phyloP scores from a whole-genome alignment of 495 filamentous ascomycete genomes.

The Lindgomyces ingoldianus region DNA sequence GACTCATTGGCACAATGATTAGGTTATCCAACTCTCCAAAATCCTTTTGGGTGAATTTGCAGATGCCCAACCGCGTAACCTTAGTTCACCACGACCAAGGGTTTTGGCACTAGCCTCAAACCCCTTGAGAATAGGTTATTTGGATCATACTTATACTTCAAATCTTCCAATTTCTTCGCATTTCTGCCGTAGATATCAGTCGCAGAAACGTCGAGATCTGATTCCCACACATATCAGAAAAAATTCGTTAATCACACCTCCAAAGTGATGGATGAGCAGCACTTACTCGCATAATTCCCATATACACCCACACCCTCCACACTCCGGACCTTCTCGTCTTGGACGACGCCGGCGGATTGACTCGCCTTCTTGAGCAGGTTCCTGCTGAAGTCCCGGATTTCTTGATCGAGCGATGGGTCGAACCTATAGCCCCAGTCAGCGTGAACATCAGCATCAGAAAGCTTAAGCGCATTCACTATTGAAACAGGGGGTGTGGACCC shows the following conservation, averaged over 20 bases:
- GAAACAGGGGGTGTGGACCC: neutral
- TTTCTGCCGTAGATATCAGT: constrained; percentile 53
- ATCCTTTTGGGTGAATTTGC: neutral
- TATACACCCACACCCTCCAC: constrained; percentile 45
- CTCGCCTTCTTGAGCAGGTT: constrained; percentile 23
- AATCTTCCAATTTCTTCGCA: constrained; percentile 45
- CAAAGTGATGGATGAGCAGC: neutral
- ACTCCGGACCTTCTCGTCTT: constrained; percentile 38
- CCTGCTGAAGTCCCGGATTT: constrained; percentile 23
- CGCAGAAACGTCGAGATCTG: constrained; percentile 40
- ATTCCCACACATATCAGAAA: too few species aligned
- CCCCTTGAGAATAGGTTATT: constrained; percentile 52
- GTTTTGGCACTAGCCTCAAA: constrained; percentile 12
- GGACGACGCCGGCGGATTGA: constrained; percentile 25
- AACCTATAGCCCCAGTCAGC: constrained; percentile 11
- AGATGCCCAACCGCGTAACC: too few species aligned
- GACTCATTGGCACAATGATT: too few species aligned
- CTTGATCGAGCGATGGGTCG: constrained; percentile 26
- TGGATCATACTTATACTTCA: constrained; percentile 60
- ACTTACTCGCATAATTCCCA: constrained; percentile 44
- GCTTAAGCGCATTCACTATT: neutral
- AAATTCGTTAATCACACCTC: too few species aligned
- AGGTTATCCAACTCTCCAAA: too few species aligned
- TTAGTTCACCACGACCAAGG: constrained; percentile 25
- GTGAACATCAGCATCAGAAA: neutral